A percentile compares a stretch with the other conserved stretches of the same genome.
phyloP scores from a whole-genome alignment of 78 protist species.

The Emiliania huxleyi region DNA sequence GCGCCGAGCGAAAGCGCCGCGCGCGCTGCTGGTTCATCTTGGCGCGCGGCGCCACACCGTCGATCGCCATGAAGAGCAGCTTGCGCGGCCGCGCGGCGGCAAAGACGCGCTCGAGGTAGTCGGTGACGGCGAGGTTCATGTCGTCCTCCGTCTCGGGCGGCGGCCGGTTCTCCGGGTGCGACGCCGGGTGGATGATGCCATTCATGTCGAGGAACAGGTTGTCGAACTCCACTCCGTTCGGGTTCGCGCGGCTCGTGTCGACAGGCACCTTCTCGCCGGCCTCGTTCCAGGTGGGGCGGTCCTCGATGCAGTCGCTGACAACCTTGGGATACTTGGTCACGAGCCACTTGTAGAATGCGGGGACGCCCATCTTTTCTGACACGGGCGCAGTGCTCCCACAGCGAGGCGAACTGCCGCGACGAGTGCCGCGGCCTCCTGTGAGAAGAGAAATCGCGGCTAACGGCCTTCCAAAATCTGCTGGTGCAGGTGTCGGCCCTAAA shows the following conservation, averaged over 20 bases:
- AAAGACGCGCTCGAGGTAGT: slow-evolving; percentile 91
- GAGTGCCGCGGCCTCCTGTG: too few species aligned
- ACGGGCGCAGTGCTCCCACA: too few species aligned
- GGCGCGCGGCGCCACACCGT: slow-evolving; percentile 98
- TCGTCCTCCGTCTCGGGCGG: slow-evolving; percentile 20
- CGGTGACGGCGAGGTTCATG: not conserved
- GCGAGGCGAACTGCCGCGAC: too few species aligned
- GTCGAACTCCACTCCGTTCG: slow-evolving; percentile 88
- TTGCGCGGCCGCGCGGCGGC: slow-evolving; percentile 92
- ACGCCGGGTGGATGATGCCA: slow-evolving; percentile 59
- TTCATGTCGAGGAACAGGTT: slow-evolving; percentile 98
- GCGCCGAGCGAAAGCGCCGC: not conserved
- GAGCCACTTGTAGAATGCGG: slow-evolving; percentile 86
- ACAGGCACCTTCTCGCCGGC: slow-evolving; percentile 31
- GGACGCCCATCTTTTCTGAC: slow-evolving; percentile 66
- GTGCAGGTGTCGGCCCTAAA: too few species aligned
- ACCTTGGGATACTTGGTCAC: slow-evolving; percentile 83
- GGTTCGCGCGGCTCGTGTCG: slow-evolving; percentile 64
- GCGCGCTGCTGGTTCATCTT: slow-evolving; percentile 90
- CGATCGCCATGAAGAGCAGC: slow-evolving; percentile 75
- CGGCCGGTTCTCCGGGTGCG: slow-evolving; percentile 59
- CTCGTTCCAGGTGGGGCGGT: slow-evolving; percentile 56
- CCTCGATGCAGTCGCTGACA: slow-evolving; percentile 50
- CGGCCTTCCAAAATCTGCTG: too few species aligned
- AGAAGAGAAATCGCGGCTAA: too few species aligned